These are phyloP conservation scores for Rhodotorula babjevae DNA, from an alignment of 768 basidiomycete genomes.

Conservation along the genomic window DNA sequence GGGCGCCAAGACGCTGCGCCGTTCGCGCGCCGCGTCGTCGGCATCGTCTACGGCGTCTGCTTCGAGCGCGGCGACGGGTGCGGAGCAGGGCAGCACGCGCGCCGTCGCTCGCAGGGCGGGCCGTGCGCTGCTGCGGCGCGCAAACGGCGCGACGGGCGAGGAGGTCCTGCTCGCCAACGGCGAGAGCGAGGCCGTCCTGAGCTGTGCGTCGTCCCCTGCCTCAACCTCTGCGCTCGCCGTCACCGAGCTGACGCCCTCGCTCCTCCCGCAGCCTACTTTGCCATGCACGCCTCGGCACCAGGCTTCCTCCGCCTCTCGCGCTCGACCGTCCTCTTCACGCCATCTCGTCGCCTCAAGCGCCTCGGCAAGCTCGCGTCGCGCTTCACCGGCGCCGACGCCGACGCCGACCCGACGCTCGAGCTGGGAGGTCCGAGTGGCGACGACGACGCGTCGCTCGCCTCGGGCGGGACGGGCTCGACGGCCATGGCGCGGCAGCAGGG, in stretches of 20 bases:
- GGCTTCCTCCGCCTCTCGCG: constrained; percentile 20
- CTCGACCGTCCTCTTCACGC: constrained; percentile 5
- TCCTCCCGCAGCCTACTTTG: constrained; percentile 17
- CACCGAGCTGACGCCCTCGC: too few relatives aligned
- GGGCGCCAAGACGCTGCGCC: constrained; percentile 25
- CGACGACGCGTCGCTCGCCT: not conserved
- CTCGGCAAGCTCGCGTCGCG: constrained; percentile 12
- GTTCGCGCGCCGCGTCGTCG: not conserved
- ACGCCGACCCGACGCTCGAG: not conserved
- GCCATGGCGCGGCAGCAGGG: not conserved
- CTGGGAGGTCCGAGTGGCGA: too few relatives aligned
- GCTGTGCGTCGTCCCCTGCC: not conserved
- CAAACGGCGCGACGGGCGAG: not conserved
- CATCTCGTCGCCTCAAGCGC: constrained; percentile 9
- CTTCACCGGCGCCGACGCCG: not conserved
- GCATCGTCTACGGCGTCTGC: not conserved
- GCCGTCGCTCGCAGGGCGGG: not conserved
- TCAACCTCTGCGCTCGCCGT: not conserved
- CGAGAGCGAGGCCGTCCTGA: not conserved
- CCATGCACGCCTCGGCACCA: constrained; percentile 18
- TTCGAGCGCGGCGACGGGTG: not conserved
- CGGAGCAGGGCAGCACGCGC: not conserved
- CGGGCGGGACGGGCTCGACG: not conserved
- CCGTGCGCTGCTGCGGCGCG: not conserved
- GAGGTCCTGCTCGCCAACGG: not conserved